These are phyloP conservation scores for Gilbertella persicaria DNA, from an alignment of 371 early-diverging fungal genomes.

Conservation along the genomic window DNA sequence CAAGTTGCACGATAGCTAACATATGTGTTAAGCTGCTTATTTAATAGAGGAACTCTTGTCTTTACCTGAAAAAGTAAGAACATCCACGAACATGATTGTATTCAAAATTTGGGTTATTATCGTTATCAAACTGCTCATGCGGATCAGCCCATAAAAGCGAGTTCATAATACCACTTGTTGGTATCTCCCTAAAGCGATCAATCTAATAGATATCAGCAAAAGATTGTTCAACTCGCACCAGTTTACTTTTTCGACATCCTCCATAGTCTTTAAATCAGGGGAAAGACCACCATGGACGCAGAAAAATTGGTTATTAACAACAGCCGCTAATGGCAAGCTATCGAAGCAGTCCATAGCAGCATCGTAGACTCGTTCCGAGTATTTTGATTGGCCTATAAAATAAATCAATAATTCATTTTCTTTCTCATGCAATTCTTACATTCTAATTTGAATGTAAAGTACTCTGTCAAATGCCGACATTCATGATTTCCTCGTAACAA, in stretches of 20 bases:
- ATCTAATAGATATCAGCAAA: slow-evolving; percentile 47
- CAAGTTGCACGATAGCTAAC: slow-evolving; percentile 87
- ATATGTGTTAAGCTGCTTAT: no score
- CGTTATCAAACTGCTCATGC: slow-evolving; percentile 89
- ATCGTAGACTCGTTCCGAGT: slow-evolving; percentile 91
- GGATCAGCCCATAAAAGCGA: slow-evolving; percentile 99
- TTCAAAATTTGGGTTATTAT: slow-evolving; percentile 77
- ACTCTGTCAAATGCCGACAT: slow-evolving; percentile 96
- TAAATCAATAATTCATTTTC: slow-evolving; percentile 3
- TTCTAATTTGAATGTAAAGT: slow-evolving; percentile 97
- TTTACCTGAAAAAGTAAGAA: slow-evolving; percentile 88
- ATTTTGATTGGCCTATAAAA: slow-evolving; percentile 82
- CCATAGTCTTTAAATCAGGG: slow-evolving; percentile 86
- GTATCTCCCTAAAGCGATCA: slow-evolving; percentile 94
- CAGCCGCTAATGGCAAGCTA: slow-evolving; percentile 91
- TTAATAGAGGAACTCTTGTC: neutral
- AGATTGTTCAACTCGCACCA: neutral
- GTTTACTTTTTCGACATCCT: slow-evolving; percentile 76
- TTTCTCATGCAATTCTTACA: slow-evolving; percentile 59
- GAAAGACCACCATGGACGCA: slow-evolving; percentile 99
- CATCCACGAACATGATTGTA: slow-evolving; percentile 96
- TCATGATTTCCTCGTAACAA: slow-evolving; percentile 99
- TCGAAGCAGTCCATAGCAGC: slow-evolving; percentile 92
- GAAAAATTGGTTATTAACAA: slow-evolving; percentile 96
- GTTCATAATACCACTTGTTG: slow-evolving; percentile 95